Evolutionary conservation across 2,329 filamentous ascomycete species (phyloP).

Genomic region (Trichophyton benhamiae): DNA sequence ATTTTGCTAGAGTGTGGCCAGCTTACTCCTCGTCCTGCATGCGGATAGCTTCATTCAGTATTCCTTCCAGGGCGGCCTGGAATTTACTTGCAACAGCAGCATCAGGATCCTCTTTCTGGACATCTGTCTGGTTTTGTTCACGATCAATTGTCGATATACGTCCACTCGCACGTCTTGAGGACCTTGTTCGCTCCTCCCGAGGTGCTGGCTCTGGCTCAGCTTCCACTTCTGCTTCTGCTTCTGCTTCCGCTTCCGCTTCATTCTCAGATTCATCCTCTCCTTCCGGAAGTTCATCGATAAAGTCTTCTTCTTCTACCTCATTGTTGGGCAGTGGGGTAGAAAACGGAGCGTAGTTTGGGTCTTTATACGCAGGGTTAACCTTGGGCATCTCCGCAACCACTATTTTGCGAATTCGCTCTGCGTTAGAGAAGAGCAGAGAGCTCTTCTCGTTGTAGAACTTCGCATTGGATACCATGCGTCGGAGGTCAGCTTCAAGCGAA

Average conservation of each 20-base stretch:
- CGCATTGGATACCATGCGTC: constrained; percentile 76
- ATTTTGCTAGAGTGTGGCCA: constrained; percentile 12
- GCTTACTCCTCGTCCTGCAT: constrained; percentile 55
- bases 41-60: constrained; percentile 59
- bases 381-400: constrained; percentile 80
- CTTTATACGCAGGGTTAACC: constrained; percentile 69
- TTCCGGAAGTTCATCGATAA: background rate
- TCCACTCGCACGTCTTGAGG: constrained; percentile 5
- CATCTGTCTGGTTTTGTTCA: background rate
- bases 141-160: constrained; percentile 15
- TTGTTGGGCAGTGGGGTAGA: constrained; percentile 59
- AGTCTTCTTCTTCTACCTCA: constrained; percentile 10
- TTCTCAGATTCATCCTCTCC: constrained; percentile 21
- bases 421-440: constrained; percentile 65
- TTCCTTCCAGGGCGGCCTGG: constrained; percentile 75
- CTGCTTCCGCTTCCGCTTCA: constrained; percentile 10
- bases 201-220: background rate
- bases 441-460: constrained; percentile 70
- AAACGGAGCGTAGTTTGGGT: constrained; percentile 55
- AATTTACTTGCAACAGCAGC: constrained; percentile 35
- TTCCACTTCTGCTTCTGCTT: background rate
- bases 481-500: constrained; percentile 70
- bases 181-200: constrained; percentile 1
- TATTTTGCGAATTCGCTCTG: constrained; percentile 74
- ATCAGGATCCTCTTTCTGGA: constrained; percentile 46